Evolutionary conservation across 257 asterid genomes (phyloP), one percentile per base, ranked within the genome.

Genomic region (Plantago major): DNA sequence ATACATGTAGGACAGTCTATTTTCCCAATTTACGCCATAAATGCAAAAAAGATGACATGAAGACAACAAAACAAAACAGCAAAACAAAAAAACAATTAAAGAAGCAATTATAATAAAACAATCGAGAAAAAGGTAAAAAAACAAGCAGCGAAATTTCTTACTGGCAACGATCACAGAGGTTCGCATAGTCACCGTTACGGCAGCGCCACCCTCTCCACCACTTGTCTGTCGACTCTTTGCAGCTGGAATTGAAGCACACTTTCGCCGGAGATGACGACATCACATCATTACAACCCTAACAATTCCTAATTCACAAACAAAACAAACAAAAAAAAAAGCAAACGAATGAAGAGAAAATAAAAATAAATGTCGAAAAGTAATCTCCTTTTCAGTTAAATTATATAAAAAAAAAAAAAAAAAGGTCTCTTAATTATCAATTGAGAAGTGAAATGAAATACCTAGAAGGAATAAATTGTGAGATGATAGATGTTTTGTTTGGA

Each of bases 131-230:
- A 30, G 5, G 5, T 30, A 6, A 16, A 4, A 58, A 7, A 60
- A 53, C 26, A 19, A 51, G 0, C 11, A 11, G 6, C 15, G 1
- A 0, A 10, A 5, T 2, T 57, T 55, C 90, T 79, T 85, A 92
- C 99, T 88, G 84, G 97, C 99, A 92, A 73, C 85, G 88, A 81
- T 92, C 94, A 70, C 99, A 92, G 48, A 92, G 96, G 75, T 83
- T 81, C 11, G 96, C 97, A 71, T 75, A 89, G 65, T 92, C 96
- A 62, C 99, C 99, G 52, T 96, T 81, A 51, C 96, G 96, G 70
- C 97, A 89, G 26, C 99, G 94, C 99, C 99, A 89, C 40, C 99
- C 99, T 58, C 77, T 77, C 63, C 77, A 77, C 64, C 84, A 73
- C 68, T 44, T 78, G 47, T 79, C 87, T 3, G 90, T 40, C 42